phyloP scores from a whole-genome alignment of 768 basidiomycete genomes.

The Amanita phalloides region DNA sequence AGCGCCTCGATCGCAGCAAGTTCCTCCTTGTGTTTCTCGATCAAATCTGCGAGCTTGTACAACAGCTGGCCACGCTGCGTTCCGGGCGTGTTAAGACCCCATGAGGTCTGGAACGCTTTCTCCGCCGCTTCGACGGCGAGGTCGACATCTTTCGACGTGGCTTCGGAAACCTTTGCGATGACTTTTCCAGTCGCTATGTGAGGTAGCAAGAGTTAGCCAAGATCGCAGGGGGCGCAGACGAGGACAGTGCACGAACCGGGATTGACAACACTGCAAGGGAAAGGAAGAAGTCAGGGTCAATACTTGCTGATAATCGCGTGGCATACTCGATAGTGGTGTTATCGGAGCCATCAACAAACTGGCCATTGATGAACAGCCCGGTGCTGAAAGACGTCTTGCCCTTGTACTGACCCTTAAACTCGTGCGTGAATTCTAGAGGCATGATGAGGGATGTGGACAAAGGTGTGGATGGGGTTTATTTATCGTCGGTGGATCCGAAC shows the following conservation, averaged over 20 bases:
- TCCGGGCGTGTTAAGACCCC: constrained; percentile 61
- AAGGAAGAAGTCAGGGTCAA: background rate
- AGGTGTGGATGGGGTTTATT: background rate
- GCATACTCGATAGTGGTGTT: constrained; percentile 1
- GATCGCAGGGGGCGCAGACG: background rate
- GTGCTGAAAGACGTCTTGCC: constrained; percentile 49
- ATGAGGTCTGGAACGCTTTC: constrained; percentile 43
- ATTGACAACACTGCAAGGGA: constrained; percentile 38
- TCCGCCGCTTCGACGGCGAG: constrained; percentile 59
- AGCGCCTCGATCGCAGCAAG: constrained; percentile 67
- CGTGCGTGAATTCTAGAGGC: constrained; percentile 28
- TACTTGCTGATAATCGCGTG: background rate
- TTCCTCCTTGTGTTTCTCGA: constrained; percentile 51
- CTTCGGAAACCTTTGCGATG: constrained; percentile 48
- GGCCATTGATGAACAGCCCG: constrained; percentile 21
- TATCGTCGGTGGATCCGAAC: background rate
- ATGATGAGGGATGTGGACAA: constrained; percentile 10
- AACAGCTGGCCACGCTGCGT: constrained; percentile 43
- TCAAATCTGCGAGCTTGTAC: constrained; percentile 48
- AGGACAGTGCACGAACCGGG: constrained; percentile 24
- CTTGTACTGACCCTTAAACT: constrained; percentile 46
- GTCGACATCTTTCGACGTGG: constrained; percentile 63
- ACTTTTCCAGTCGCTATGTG: constrained; percentile 50
- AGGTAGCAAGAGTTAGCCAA: background rate
- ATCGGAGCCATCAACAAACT: constrained; percentile 3